Base-by-base conservation (phyloP, 768 basidiomycete species). In the Boletus coccyginus region DNA sequence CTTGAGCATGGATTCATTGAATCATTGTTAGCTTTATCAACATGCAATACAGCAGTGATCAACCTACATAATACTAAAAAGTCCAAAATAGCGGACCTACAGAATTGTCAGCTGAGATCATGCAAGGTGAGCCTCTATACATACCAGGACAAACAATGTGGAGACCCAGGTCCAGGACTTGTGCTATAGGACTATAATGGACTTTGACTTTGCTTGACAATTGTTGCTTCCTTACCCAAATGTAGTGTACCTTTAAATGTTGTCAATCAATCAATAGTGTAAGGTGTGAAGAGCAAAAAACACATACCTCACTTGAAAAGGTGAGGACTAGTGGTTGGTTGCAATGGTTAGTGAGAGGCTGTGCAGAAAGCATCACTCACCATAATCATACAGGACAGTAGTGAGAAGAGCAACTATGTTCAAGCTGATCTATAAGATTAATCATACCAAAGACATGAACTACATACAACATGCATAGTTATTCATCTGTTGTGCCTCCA, bases 151-250 rank as follows among this genome's bases (percentile, higher is more conserved):
- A 43, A 62, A 62, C 0, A 62, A 7, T 11, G 52, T 39, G 3
- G 61, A 62, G 7, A 57, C 52, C 43, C 33, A 48, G 39, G 61
- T 50, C 61, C 61, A 62, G 0, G 24, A n/a, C 24, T 21, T 50
- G 9, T n/a, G 1, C 61, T 62, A 16, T 6, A 3, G 0, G 5
- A 17, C 10, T 11, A 9, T 57, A 27, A 57, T 4, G 2, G 14
- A n/a, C 19, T 0, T 6, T 0, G 29, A 21, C 5, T 24, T 6
- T 3, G 24, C 12, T 12, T 9, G 7, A 14, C 32, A 9, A 16
- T 13, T 27, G 11, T n/a, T 17, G n/a, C 10, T 47, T 14, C 9
- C 49, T 21, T 16, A 62, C 61, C 62, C 62, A 62, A 29, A 62
- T 13, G 36, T 58, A 62, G 3, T 62, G 32, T 36, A 62, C 5